These are phyloP conservation scores for Ogataea naganishii DNA, from an alignment of 805 yeast species.

Conservation along the genomic window DNA sequence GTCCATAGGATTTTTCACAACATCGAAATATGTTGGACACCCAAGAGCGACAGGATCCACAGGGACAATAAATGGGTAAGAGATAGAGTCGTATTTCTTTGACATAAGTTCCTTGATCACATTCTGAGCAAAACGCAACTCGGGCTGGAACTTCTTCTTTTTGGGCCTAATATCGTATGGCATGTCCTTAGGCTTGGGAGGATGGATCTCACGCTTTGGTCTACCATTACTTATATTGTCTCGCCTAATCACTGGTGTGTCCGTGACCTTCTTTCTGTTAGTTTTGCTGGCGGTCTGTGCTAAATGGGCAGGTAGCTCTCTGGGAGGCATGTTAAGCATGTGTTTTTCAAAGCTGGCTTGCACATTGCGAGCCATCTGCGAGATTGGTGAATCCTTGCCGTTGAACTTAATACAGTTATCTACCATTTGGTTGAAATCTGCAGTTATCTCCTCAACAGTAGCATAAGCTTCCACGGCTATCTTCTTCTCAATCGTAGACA, in stretches of 20 bases:
- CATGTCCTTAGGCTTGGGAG: slow-evolving; percentile 90
- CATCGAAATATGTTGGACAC: slow-evolving; percentile 82
- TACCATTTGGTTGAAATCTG: slow-evolving; percentile 81
- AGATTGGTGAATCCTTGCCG: slow-evolving; percentile 73
- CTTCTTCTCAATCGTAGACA: slow-evolving; percentile 83
- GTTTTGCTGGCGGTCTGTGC: slow-evolving; percentile 5
- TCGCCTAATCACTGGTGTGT: slow-evolving; percentile 59
- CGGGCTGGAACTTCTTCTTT: slow-evolving; percentile 85
- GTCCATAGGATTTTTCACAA: slow-evolving; percentile 93
- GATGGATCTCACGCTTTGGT: slow-evolving; percentile 93
- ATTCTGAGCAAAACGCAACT: slow-evolving; percentile 76
- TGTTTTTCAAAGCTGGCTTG: slow-evolving; percentile 92
- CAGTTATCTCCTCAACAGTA: slow-evolving; percentile 55
- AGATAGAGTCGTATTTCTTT: slow-evolving; percentile 75
- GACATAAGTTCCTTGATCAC: slow-evolving; percentile 73
- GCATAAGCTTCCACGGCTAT: slow-evolving; percentile 63
- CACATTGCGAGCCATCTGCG: slow-evolving; percentile 86
- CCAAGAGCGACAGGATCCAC: slow-evolving; percentile 93
- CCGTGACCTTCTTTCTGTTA: slow-evolving; percentile 16
- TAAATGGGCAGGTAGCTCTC: slow-evolving; percentile 26
- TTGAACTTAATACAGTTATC: slow-evolving; percentile 75
- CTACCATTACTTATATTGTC: slow-evolving; percentile 65
- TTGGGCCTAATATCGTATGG: slow-evolving; percentile 88
- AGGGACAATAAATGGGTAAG: slow-evolving; percentile 87
- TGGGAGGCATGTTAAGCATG: slow-evolving; percentile 82